A percentile compares a stretch with the other conserved stretches of the same genome.
phyloP scores from a whole-genome alignment of 495 filamentous ascomycete genomes.

The Penicillium desertorum region DNA sequence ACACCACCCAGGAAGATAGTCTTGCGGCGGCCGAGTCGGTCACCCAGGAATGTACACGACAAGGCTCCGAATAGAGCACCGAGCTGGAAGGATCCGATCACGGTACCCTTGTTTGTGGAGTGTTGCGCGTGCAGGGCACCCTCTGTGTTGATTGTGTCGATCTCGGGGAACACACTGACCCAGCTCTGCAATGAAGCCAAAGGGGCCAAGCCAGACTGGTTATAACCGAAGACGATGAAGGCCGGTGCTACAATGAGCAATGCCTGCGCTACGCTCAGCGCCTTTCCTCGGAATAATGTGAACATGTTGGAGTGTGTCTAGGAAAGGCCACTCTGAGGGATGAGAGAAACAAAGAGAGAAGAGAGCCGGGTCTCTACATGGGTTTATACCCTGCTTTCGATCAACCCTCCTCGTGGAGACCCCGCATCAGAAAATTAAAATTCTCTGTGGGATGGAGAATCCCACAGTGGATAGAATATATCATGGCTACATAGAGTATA shows the following conservation, averaged over 20 bases:
- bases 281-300: conserved; percentile 14
- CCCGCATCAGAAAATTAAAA: conserved; percentile 7
- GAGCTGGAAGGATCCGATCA: conserved; percentile 43
- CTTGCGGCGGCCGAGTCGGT: conserved; percentile 54
- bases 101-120: conserved; percentile 39
- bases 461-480: conserved; percentile 6
- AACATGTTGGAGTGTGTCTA: background rate
- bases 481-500: background rate
- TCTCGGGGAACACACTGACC: conserved; percentile 32
- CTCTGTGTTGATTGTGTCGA: conserved; percentile 34
- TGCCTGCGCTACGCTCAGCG: conserved; percentile 28
- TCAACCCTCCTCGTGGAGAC: conserved; percentile 7
- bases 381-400: conserved; percentile 7
- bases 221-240: conserved; percentile 38
- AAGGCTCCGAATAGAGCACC: conserved; percentile 45
- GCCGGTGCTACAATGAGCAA: conserved; percentile 37
- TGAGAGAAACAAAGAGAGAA: background rate
- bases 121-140: conserved; percentile 24
- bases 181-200: conserved; percentile 31
- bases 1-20: conserved; percentile 53
- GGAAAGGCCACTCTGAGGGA: background rate
- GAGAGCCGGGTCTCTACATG: background rate
- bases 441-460: conserved; percentile 1
- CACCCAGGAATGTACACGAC: conserved; percentile 41
- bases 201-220: conserved; percentile 32